Percentiles rank a stretch among this genome's conserved stretches.
Evolutionary conservation across 345 rosid species (phyloP).

Genomic region (Eucalyptus tenuipes): DNA sequence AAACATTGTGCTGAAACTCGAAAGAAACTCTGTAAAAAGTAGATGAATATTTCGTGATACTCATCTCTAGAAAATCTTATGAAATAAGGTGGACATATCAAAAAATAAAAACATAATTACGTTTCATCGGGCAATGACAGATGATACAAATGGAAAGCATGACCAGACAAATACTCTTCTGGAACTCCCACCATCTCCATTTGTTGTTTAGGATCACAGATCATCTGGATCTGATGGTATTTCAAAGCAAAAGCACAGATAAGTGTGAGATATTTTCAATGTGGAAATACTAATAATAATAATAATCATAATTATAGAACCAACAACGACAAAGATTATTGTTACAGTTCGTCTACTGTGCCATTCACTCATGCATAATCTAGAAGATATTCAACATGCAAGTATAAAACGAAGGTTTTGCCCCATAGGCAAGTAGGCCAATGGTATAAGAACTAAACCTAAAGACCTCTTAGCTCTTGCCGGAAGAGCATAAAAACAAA

Average conservation of each 20-base stretch:
- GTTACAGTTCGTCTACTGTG: no score
- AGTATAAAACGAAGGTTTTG: no score
- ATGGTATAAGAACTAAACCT: no score
- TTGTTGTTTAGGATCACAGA: constrained; percentile 70
- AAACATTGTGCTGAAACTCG: constrained; percentile 93
- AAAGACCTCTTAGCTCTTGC: no score
- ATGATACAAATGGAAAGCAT: constrained; percentile 84
- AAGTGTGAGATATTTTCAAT: neutral
- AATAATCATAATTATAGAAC: neutral
- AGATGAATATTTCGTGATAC: neutral
- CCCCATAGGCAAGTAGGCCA: no score
- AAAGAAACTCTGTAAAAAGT: constrained; percentile 51
- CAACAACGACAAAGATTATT: no score
- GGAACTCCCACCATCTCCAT: constrained; percentile 85
- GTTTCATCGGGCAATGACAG: constrained; percentile 74
- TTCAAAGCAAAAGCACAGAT: neutral
- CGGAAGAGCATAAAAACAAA: no score
- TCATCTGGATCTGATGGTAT: constrained; percentile 50
- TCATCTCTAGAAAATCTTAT: neutral
- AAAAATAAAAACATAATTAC: constrained; percentile 12
- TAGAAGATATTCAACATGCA: no score
- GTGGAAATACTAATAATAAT: neutral
- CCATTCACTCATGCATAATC: no score
- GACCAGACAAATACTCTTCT: constrained; percentile 68
- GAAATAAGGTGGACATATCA: neutral